Conservation (phyloP, 148 eudicot species). For the Nyssa sinensis region DNA sequence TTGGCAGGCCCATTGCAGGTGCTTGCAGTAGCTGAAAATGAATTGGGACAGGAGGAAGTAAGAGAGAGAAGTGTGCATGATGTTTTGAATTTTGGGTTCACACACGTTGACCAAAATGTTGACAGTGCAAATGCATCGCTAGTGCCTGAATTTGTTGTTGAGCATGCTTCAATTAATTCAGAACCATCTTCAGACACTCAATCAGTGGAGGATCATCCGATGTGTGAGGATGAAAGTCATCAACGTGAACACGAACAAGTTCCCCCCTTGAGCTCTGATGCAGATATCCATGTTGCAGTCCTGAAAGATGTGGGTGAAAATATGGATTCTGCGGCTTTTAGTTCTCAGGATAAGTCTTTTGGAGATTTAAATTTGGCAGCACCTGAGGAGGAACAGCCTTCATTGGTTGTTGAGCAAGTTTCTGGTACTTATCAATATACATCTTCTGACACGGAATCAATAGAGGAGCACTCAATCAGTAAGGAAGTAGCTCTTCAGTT, state of each 20-base stretch:
- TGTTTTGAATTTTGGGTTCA: slow-evolving; percentile 12
- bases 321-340: slow-evolving; percentile 12
- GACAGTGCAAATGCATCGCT: slow-evolving; percentile 7
- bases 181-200: slow-evolving; percentile 3
- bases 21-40: slow-evolving; percentile 7
- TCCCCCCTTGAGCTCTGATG: slow-evolving; percentile 14
- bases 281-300: slow-evolving; percentile 16
- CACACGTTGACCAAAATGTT: slow-evolving; percentile 8
- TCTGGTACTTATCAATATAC: slow-evolving; percentile 11
- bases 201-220: slow-evolving; percentile 12
- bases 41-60: background rate
- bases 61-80: slow-evolving; percentile 21
- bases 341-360: slow-evolving; percentile 8
- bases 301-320: slow-evolving; percentile 5
- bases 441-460: slow-evolving; percentile 21
- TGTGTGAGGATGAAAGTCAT: slow-evolving; percentile 10
- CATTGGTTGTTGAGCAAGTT: slow-evolving; percentile 10
- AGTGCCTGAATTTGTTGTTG: slow-evolving; percentile 7
- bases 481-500: slow-evolving; percentile 24
- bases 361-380: slow-evolving; percentile 17
- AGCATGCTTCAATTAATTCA: background rate
- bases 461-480: slow-evolving; percentile 14
- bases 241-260: slow-evolving; percentile 14
- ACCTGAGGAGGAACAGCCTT: slow-evolving; percentile 16
- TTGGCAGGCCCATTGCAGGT: slow-evolving; percentile 7